Percentiles rank a stretch among this genome's conserved stretches.
phyloP scores from a whole-genome alignment of 2,329 filamentous ascomycete genomes.

The Trichoderma guizhouense region DNA sequence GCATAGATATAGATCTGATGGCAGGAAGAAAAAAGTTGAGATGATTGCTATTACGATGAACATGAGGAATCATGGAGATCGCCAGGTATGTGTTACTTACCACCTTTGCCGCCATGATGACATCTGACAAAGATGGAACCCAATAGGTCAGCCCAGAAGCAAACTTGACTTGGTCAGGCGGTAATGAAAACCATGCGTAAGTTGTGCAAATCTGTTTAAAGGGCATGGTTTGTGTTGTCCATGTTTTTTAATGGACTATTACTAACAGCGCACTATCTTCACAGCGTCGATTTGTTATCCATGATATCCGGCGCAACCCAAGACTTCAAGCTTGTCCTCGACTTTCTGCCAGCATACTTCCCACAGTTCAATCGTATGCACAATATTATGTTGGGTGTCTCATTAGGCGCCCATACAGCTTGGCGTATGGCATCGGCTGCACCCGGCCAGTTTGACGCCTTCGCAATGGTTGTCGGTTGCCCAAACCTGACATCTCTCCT shows the following conservation, averaged over 20 bases:
- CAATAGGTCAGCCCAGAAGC: not conserved
- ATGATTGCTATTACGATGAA: constrained; percentile 4
- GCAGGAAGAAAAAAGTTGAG: not conserved
- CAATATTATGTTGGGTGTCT: constrained; percentile 7
- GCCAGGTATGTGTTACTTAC: not conserved
- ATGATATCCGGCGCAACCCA: constrained; percentile 4
- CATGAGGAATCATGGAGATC: constrained; percentile 8
- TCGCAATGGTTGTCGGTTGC: constrained; percentile 3
- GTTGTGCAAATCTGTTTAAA: not conserved
- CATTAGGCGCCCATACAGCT: not conserved
- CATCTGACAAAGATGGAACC: not conserved
- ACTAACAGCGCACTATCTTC: not conserved
- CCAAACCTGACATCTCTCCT: constrained; percentile 1
- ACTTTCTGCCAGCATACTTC: not conserved
- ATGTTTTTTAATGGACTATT: not conserved
- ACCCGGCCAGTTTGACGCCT: not conserved
- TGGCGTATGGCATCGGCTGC: not conserved
- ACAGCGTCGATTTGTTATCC: not conserved
- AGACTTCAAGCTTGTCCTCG: constrained; percentile 6
- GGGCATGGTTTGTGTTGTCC: not conserved
- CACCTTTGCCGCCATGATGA: not conserved
- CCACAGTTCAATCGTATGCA: not conserved
- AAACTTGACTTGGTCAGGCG: not conserved
- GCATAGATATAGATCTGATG: not conserved
- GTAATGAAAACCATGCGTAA: constrained; percentile 9